phyloP scores from a whole-genome alignment of 176 grass and related monocot genomes.

The Hordeum vulgare region MorexV3_pseudomolecules_assembly NC_058522.1:332998557-332999056 shows the following conservation, averaged over 20 bases:
- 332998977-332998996: conserved; percentile 15
- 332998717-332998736: neutral
- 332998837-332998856: neutral
- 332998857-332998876: neutral
- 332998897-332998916: neutral
- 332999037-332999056: neutral
- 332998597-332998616: too few relatives aligned
- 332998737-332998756: neutral
- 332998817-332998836: neutral
- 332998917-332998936: conserved; percentile 15
- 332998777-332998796: neutral
- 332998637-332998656: too few relatives aligned
- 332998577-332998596: too few relatives aligned
- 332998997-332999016: conserved; percentile 19
- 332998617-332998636: too few relatives aligned
- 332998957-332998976: conserved; percentile 51
- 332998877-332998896: neutral
- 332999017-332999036: neutral
- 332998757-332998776: too few relatives aligned
- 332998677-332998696: too few relatives aligned
- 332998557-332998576: too few relatives aligned
- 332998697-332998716: neutral
- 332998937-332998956: conserved; percentile 63
- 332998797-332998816: neutral
- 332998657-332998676: too few relatives aligned